Base-by-base conservation (phyloP, 345 rosid species). In the Abelmoschus esculentus region DNA sequence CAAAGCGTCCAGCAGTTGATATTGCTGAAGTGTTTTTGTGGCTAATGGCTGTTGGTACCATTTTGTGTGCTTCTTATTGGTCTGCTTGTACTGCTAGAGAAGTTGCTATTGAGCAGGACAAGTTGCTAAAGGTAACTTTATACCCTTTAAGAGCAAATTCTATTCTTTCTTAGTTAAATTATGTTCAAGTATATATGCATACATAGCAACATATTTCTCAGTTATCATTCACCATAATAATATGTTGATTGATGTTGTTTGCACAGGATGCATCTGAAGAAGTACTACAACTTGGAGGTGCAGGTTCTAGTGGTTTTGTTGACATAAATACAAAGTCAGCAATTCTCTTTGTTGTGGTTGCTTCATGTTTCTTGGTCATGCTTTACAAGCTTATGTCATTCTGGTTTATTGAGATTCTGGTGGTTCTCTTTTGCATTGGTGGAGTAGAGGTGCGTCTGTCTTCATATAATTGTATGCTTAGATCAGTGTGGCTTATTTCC, bases 41-140 rank as follows among this genome's bases (percentile, higher is more conserved):
- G 99, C 96, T 95, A 71, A 91, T 95, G 96, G 99, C 99, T 70
- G 96, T 90, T 56, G 91, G 96, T 62, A 91, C 95, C 70, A 91
- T 95, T 50, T 75, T 90, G 73, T 85, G 91, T 81, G 93, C 96
- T 71, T 88, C 97, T 69, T 93, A 82, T 71, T 93, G 98, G 97
- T 93, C 98, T 18, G 98, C 96, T 19, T 86, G 91, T 91, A 91
- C 87, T 62, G 88, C 89, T 31, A 88, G 87, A 81, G 99, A 95
- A 85, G 86, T 87, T 70, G 89, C 89, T 69, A 88, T 82, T 61
- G 97, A 91, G 81, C 93, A 80, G 75, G 97, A 95, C 77, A 91
- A 90, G 85, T 83, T 91, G 56, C 80, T 88, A 61, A 91, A 95
- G 97, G 99, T 91, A 63, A 70, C 52, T 42, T 26, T 70, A 60